Base-by-base conservation (phyloP, 768 basidiomycete genomes). In the Amanita exitialis region DNA sequence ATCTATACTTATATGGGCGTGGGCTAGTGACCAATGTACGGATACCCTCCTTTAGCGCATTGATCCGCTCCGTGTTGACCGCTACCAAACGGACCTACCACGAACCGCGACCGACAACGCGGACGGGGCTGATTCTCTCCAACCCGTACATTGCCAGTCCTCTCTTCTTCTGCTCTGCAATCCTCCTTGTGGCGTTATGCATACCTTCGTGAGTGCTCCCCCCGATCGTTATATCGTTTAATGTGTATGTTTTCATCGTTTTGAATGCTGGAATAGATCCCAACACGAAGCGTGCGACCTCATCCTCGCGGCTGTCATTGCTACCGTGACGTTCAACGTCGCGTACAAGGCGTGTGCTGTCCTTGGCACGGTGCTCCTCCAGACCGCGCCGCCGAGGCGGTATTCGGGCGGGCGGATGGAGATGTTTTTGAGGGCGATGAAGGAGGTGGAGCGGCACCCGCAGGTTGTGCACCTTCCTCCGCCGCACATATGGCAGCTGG, bases 401-500 rank as follows among this genome's bases (percentile, higher is more conserved):
- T 54, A 74, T 3, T 63, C 74, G 3, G 75, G 75, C 21, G 80
- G 78, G 0, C 78, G 83, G 53, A 92, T 94, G 85, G 85, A 89
- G 58, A 72, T 79, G 3, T 87, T 98, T 58, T 71, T 88, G 54
- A 75, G 86, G 15, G 83, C 78, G 5, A 81, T 95, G 73, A 79
- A 84, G 36, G 92, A 95, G 71, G 76, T 94, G 54, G 89, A 93
- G 61, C 75, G 83, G 2, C 90, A 95, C 55, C 87, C 90, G 0
- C 77, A 86, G 54, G 86, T 96, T 21, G 61, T 87, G 0, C 87
- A 90, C 60, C 76, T 95, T 9, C 83, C 86, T 1, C 82, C 87
- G 9, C 90, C 90, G 1, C 89, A 91, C 55, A 81, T 94, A 49
- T 94, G 90, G 90, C 90, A 93, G 59, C 78, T 94, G 38, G 75